Percentiles rank a stretch among this genome's conserved stretches.
Conservation (phyloP, 2,329 filamentous ascomycete species). For the Incumbomyces lentus region DNA sequence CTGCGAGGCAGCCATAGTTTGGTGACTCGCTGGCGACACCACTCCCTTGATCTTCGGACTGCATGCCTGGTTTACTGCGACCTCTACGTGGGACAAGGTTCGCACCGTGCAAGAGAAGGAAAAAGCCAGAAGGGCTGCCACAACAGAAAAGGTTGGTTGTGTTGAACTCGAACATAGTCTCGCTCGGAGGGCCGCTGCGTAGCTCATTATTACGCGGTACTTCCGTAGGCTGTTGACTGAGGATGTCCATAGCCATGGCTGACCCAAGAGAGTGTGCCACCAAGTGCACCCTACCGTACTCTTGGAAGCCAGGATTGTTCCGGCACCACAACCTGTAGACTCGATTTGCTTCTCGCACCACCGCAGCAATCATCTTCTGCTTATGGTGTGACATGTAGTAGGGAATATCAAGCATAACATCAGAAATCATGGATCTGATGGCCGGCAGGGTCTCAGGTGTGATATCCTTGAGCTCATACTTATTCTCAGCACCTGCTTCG, state of each 20-base stretch:
- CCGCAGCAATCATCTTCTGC: constrained; percentile 81
- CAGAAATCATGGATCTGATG: constrained; percentile 86
- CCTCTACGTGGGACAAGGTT: constrained; percentile 66
- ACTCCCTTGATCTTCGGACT: constrained; percentile 49
- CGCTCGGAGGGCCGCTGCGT: constrained; percentile 28
- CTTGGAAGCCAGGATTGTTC: constrained; percentile 79
- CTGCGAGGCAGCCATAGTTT: constrained; percentile 77
- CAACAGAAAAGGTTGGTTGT: constrained; percentile 81
- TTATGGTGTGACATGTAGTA: constrained; percentile 98
- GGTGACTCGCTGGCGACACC: constrained; percentile 68
- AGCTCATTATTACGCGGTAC: constrained; percentile 42
- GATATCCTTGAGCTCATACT: constrained; percentile 71
- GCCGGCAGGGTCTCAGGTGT: constrained; percentile 83
- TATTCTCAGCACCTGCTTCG: constrained; percentile 46
- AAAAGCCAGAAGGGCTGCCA: constrained; percentile 86
- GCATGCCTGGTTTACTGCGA: constrained; percentile 63
- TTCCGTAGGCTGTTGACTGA: constrained; percentile 75
- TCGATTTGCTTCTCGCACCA: constrained; percentile 82
- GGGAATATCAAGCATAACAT: constrained; percentile 96
- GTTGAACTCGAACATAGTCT: constrained; percentile 74
- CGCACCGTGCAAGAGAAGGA: constrained; percentile 67
- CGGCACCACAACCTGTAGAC: constrained; percentile 92
- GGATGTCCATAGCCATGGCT: constrained; percentile 84
- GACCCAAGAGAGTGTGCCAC: constrained; percentile 90
- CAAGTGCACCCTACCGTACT: constrained; percentile 75